A percentile compares a stretch with the other conserved stretches of the same genome.
phyloP scores from a whole-genome alignment of 1,139 yeast genomes.

The Geotrichum bryndzae region DNA sequence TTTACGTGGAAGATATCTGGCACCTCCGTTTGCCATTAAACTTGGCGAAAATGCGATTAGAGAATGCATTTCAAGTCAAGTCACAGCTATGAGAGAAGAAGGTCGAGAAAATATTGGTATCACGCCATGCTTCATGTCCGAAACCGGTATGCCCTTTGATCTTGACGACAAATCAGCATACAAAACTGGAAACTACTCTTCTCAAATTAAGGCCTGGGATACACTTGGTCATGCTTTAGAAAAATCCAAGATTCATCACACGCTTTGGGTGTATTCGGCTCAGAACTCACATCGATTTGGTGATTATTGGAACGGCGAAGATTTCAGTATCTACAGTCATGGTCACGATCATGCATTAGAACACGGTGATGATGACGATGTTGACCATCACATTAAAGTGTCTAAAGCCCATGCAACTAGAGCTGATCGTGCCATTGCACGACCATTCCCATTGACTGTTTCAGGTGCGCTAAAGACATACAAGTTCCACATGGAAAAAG shows the following conservation, averaged over 20 bases:
- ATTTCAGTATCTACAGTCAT: constrained; percentile 59
- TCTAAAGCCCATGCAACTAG: constrained; percentile 51
- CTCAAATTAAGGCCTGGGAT: constrained; percentile 74
- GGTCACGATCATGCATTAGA: constrained; percentile 19
- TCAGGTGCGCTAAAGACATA: constrained; percentile 48
- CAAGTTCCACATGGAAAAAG: constrained; percentile 49
- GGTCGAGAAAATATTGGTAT: constrained; percentile 52
- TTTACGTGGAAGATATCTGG: constrained; percentile 62
- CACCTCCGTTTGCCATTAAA: constrained; percentile 69
- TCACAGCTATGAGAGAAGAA: constrained; percentile 58
- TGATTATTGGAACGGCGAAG: constrained; percentile 84
- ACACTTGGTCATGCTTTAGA: constrained; percentile 72
- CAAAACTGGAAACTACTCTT: constrained; percentile 50
- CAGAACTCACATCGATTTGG: constrained; percentile 71
- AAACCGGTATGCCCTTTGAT: constrained; percentile 90
- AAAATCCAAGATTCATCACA: constrained; percentile 58
- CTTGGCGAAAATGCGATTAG: constrained; percentile 73
- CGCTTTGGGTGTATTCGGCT: constrained; percentile 76
- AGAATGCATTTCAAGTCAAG: constrained; percentile 58
- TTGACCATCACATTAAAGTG: background rate
- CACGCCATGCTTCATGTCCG: constrained; percentile 68
- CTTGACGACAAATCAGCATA: constrained; percentile 73
- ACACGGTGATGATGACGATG: background rate
- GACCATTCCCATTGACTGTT: constrained; percentile 65
- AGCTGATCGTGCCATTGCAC: constrained; percentile 60